Evolutionary conservation across 2,329 filamentous ascomycete species (phyloP), one percentile per base, ranked within the genome.

Genomic region (Chrysosporium queenslandicum): DNA sequence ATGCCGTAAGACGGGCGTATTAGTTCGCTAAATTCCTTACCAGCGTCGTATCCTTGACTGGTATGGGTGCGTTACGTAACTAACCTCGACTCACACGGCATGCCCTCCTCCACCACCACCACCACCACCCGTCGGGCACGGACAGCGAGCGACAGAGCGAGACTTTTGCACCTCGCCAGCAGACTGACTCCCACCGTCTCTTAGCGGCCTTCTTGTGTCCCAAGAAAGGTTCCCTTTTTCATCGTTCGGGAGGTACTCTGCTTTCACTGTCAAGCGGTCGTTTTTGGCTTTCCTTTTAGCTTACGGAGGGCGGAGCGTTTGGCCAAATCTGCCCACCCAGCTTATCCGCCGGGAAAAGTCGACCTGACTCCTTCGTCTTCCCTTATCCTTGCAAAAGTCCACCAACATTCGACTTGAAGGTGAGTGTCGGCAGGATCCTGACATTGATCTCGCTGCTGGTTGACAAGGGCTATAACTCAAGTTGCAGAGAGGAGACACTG

Each of bases 261-360:
- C 27, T 29, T 29, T 29, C 27, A 29, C 34, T 14, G 12, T 36
- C 34, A 5, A 36, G n/a, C 27, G 27, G 9, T 29, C 9, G 5
- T 12, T 36, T 36, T 36, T 5, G 34, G 34, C 34, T 12, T 36
- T n/a, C n/a, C 27, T 29, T 29, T 29, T 9, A 9, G 27, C 9
- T 29, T 29, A 29, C 5, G 27, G 34, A 14, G 11, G 34, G 9
- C 34, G 34, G 4, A 4, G 11, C n/a, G 12, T 16, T 36, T 36
- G 34, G 20, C 14, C 18, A 29, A 40, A 14, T 21, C 12, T 21
- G 11, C 12, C 23, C 21, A 14, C n/a, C 29, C 37, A 41, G 18
- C 37, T 42, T 43, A 21, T 50, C 47, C 46, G 46, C 34, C 46
- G 32, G 46, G 23, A 39, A 48, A 39, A 9, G 6, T 30, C 34